Evolutionary conservation across 352 stramenopile genomes (phyloP).

Genomic region (Chrysophaeum taylorii): DNA sequence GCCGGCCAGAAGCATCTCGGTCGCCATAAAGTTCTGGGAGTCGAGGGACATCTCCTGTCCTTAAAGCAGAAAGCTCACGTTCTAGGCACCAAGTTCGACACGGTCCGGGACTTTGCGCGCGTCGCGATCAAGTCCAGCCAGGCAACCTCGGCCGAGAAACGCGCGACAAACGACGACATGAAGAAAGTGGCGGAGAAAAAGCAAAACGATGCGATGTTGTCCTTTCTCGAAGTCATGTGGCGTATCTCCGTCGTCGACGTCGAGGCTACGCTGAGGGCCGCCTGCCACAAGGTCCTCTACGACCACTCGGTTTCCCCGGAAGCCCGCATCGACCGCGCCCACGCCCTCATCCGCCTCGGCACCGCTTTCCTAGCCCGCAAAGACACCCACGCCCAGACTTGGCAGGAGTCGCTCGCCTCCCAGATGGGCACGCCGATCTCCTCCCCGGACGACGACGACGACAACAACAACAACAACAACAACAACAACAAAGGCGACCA

Average conservation of each 20-base stretch:
- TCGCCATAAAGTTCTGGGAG: background rate
- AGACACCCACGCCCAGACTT: background rate
- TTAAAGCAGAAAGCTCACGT: background rate
- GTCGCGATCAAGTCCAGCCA: background rate
- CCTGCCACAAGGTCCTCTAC: slow-evolving; percentile 16
- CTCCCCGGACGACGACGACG: too few relatives aligned
- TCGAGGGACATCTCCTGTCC: background rate
- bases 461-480: too few relatives aligned
- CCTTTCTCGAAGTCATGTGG: slow-evolving; percentile 11
- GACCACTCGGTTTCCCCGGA: background rate
- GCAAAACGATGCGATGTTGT: background rate
- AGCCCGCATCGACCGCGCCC: background rate
- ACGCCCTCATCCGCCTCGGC: background rate
- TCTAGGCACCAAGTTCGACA: background rate
- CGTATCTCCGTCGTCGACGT: slow-evolving; percentile 8
- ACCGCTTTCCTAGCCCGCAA: background rate
- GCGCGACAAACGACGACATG: background rate
- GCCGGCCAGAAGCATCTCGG: background rate
- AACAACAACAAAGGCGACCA: too few relatives aligned
- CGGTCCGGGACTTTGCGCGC: background rate
- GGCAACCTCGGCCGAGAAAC: background rate
- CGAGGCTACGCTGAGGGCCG: background rate
- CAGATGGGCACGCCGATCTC: too few relatives aligned
- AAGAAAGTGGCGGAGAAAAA: background rate
- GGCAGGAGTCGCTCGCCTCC: background rate